A percentile compares a stretch with the other conserved stretches of the same genome.
Conservation (phyloP, 2,329 filamentous ascomycete species). For the Rutstroemia sp. region DNA sequence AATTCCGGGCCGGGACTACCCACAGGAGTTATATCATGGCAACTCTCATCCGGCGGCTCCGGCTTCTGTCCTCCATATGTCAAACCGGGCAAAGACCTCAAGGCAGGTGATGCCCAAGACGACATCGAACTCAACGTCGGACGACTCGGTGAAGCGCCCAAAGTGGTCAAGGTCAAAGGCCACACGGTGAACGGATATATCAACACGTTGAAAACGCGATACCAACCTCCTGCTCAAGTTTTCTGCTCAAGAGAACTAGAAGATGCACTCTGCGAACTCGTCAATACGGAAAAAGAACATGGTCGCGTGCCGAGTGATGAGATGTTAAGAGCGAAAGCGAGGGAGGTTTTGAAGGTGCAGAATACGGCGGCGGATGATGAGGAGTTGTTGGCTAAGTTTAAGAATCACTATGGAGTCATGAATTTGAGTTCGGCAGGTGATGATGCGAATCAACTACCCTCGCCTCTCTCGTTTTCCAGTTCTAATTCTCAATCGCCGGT, state of each 20-base stretch:
- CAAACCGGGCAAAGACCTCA: constrained; percentile 34
- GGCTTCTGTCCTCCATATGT: constrained; percentile 51
- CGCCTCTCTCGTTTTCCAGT: background rate
- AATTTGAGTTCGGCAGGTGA: background rate
- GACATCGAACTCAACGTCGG: constrained; percentile 24
- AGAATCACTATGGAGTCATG: background rate
- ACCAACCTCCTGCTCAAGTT: constrained; percentile 40
- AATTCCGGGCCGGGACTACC: constrained; percentile 44
- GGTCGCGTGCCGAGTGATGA: constrained; percentile 42
- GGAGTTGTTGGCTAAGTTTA: constrained; percentile 45
- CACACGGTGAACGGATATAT: constrained; percentile 43
- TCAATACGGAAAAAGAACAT: constrained; percentile 34
- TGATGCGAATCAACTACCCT: background rate
- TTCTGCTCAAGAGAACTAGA: constrained; percentile 55
- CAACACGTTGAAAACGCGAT: constrained; percentile 36
- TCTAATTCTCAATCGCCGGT: background rate
- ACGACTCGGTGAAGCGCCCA: constrained; percentile 15
- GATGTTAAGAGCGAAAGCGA: constrained; percentile 39
- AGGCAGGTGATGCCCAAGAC: constrained; percentile 31
- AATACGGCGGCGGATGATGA: constrained; percentile 48
- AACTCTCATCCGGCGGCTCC: constrained; percentile 41
- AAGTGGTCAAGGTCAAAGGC: constrained; percentile 37
- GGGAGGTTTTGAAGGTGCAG: constrained; percentile 39
- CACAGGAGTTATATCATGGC: constrained; percentile 35
- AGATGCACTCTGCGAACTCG: constrained; percentile 43